These are phyloP conservation scores for Globisporangium megalacanthum DNA, from an alignment of 352 stramenopile species.

Conservation along the genomic window DNA sequence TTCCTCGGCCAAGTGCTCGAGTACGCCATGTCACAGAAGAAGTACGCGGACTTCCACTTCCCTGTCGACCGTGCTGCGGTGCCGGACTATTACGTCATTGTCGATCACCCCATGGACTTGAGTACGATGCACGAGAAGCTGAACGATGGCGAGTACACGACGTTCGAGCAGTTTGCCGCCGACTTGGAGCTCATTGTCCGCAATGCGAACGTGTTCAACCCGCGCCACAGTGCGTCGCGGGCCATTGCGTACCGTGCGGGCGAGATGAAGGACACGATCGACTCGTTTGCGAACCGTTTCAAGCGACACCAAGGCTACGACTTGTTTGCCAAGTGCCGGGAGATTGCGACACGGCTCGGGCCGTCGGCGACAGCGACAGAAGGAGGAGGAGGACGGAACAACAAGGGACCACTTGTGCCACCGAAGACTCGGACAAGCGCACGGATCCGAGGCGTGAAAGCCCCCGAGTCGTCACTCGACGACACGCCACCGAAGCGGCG, in stretches of 20 bases:
- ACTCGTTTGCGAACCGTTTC: constrained; percentile 85
- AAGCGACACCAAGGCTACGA: constrained; percentile 85
- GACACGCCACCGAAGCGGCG: constrained; percentile 8
- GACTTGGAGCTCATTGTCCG: constrained; percentile 86
- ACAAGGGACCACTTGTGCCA: neutral
- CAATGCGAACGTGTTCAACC: constrained; percentile 90
- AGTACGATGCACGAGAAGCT: constrained; percentile 87
- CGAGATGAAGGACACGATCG: constrained; percentile 88
- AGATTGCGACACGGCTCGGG: constrained; percentile 59
- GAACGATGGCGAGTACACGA: constrained; percentile 87
- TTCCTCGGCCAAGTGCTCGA: constrained; percentile 83
- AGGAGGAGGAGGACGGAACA: neutral
- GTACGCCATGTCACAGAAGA: constrained; percentile 68
- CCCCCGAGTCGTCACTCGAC: constrained; percentile 26
- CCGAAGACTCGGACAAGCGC: constrained; percentile 6
- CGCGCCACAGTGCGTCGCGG: constrained; percentile 61
- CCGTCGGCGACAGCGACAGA: constrained; percentile 12
- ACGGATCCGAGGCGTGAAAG: constrained; percentile 37
- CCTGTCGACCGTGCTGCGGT: constrained; percentile 75
- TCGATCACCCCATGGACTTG: constrained; percentile 85
- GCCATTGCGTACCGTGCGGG: constrained; percentile 76
- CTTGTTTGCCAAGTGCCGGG: constrained; percentile 81
- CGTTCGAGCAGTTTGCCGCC: constrained; percentile 82
- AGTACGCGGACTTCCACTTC: constrained; percentile 62
- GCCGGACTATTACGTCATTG: constrained; percentile 87